Percentiles rank a stretch among this genome's conserved stretches.
Evolutionary conservation across 2,329 filamentous ascomycete genomes (phyloP).

Genomic region (Periconia sp.): DNA sequence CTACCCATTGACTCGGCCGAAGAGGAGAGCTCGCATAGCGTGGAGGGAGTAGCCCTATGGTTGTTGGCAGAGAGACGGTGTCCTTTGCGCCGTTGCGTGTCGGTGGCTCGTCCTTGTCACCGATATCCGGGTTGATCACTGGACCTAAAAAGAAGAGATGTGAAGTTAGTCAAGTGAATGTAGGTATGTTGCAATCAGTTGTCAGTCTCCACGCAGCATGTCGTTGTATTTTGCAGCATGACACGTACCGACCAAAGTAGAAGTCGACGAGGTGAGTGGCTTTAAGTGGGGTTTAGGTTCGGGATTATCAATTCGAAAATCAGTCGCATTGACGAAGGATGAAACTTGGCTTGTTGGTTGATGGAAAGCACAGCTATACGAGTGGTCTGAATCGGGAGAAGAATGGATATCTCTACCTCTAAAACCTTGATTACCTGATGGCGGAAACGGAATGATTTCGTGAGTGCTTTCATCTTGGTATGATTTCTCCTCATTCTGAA

Average conservation of each 20-base stretch:
- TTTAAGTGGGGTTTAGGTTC: background rate
- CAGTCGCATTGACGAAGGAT: background rate
- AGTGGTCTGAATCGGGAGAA: background rate
- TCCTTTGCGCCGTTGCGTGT: background rate
- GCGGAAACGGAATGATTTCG: conserved; percentile 7
- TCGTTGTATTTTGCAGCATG: background rate
- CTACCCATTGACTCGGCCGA: conserved; percentile 34
- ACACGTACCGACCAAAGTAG: background rate
- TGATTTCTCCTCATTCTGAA: background rate
- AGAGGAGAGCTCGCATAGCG: conserved; percentile 34
- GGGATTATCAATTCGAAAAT: too few relatives aligned
- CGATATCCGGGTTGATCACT: background rate
- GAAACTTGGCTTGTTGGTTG: background rate
- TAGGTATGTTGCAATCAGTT: too few relatives aligned
- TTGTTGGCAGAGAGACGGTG: background rate
- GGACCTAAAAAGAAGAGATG: background rate
- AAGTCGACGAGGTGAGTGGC: conserved; percentile 1
- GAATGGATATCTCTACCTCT: background rate
- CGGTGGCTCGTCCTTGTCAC: background rate
- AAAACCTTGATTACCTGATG: conserved; percentile 13
- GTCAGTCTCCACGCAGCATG: too few relatives aligned
- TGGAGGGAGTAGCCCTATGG: conserved; percentile 16
- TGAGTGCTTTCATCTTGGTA: background rate
- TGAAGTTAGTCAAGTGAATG: background rate
- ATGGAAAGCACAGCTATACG: background rate